A percentile compares a stretch with the other conserved stretches of the same genome.
Evolutionary conservation across 495 filamentous ascomycete species (phyloP).

Genomic region (Trichoderma reesei): DNA sequence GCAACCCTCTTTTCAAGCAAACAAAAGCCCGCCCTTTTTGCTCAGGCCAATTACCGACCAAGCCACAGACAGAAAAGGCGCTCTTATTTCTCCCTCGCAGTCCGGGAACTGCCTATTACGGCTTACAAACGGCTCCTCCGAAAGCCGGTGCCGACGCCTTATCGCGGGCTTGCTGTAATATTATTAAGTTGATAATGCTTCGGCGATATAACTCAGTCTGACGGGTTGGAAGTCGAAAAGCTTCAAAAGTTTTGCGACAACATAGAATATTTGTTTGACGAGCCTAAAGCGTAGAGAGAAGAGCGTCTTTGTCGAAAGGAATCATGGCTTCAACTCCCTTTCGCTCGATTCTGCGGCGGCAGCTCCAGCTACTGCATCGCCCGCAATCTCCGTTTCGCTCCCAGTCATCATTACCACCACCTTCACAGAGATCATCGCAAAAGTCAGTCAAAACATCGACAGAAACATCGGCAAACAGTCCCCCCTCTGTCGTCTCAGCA

Average conservation of each 20-base stretch:
- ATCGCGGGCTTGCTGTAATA: background rate
- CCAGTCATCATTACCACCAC: background rate
- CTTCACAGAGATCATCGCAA: background rate
- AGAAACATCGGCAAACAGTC: background rate
- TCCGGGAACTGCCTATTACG: background rate
- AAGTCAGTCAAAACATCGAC: background rate
- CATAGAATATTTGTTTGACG: background rate
- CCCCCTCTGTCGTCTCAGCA: slow-evolving; percentile 18
- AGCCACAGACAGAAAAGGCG: background rate
- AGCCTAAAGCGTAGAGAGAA: background rate
- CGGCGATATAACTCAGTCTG: background rate
- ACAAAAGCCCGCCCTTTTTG: background rate
- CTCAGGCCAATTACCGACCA: background rate
- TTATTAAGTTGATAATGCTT: background rate
- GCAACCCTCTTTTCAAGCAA: background rate
- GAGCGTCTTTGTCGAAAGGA: background rate
- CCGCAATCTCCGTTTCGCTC: background rate
- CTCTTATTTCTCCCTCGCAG: background rate
- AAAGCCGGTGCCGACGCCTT: slow-evolving; percentile 5
- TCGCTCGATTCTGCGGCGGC: background rate
- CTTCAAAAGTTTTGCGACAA: background rate
- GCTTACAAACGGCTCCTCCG: background rate
- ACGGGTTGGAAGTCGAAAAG: background rate
- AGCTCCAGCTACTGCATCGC: background rate
- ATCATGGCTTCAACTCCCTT: background rate